These are phyloP conservation scores for Suillus discolor DNA, from an alignment of 768 basidiomycete genomes.

Conservation along the genomic window DNA sequence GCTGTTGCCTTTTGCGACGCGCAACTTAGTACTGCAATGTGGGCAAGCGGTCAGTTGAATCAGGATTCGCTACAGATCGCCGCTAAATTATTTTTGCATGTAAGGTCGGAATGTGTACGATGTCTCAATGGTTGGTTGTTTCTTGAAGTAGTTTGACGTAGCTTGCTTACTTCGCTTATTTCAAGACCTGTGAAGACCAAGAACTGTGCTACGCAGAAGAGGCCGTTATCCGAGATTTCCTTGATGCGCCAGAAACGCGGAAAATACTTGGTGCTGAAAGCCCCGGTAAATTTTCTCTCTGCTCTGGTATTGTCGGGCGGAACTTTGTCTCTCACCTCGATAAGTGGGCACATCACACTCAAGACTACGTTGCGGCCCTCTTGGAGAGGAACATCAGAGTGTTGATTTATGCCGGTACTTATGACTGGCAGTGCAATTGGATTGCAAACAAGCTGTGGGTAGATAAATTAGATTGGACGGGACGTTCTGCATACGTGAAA, in stretches of 20 bases:
- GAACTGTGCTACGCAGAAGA: conserved; percentile 43
- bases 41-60: conserved; percentile 35
- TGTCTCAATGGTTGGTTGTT: conserved; percentile 47
- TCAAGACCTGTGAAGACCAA: conserved; percentile 26
- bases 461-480: conserved; percentile 60
- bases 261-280: conserved; percentile 48
- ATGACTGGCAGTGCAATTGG: conserved; percentile 64
- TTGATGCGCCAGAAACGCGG: conserved; percentile 48
- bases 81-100: not conserved
- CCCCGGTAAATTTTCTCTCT: conserved; percentile 56
- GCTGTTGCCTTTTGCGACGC: conserved; percentile 67
- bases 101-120: conserved; percentile 57
- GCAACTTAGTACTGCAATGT: conserved; percentile 49
- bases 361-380: conserved; percentile 57
- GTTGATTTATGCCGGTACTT: conserved; percentile 56
- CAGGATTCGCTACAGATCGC: not conserved
- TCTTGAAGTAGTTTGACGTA: not conserved
- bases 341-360: conserved; percentile 56
- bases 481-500: conserved; percentile 46
- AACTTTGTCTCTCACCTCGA: conserved; percentile 62
- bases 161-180: conserved; percentile 7
- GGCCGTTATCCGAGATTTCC: conserved; percentile 44
- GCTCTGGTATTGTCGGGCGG: conserved; percentile 50
- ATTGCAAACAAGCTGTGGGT: conserved; percentile 68
- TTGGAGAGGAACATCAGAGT: conserved; percentile 57